Percentiles rank a stretch among this genome's conserved stretches.
Conservation (phyloP, 176 grass and related monocot genomes). For the Musa itinerans region DNA sequence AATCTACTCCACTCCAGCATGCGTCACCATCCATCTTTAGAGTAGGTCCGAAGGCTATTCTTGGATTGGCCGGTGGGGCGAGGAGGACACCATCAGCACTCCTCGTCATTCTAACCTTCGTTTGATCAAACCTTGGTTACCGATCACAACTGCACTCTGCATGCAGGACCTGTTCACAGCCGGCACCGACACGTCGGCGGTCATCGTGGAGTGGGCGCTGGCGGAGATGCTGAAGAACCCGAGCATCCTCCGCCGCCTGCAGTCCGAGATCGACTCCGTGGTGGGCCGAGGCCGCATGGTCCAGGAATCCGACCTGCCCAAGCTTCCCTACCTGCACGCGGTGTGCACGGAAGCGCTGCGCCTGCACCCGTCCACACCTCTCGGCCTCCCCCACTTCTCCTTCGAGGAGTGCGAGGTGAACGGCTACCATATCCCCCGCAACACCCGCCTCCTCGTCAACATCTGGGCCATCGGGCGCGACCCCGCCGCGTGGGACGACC, state of each 20-base stretch:
- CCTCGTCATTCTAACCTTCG: too few species aligned
- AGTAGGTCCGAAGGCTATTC: too few species aligned
- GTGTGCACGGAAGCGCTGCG: neutral
- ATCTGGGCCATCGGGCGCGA: neutral
- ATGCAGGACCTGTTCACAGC: slow-evolving; percentile 1
- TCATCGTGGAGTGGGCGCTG: neutral
- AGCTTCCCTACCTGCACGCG: neutral
- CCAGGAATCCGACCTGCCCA: neutral
- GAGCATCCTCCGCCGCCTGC: neutral
- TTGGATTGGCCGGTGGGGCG: too few species aligned
- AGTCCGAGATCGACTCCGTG: neutral
- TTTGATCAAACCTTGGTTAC: too few species aligned
- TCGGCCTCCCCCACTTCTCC: neutral
- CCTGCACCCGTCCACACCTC: neutral
- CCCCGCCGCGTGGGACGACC: neutral
- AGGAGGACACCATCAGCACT: too few species aligned
- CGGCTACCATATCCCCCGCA: neutral
- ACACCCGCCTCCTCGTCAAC: neutral
- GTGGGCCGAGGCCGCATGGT: neutral
- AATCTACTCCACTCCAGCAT: too few species aligned
- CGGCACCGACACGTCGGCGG: neutral
- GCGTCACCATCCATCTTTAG: too few species aligned
- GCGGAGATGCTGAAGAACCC: neutral
- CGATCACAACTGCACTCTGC: too few species aligned
- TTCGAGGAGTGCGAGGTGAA: neutral